Evolutionary conservation across 768 basidiomycete species (phyloP).

Genomic region (Rossbeevera mucosa): DNA sequence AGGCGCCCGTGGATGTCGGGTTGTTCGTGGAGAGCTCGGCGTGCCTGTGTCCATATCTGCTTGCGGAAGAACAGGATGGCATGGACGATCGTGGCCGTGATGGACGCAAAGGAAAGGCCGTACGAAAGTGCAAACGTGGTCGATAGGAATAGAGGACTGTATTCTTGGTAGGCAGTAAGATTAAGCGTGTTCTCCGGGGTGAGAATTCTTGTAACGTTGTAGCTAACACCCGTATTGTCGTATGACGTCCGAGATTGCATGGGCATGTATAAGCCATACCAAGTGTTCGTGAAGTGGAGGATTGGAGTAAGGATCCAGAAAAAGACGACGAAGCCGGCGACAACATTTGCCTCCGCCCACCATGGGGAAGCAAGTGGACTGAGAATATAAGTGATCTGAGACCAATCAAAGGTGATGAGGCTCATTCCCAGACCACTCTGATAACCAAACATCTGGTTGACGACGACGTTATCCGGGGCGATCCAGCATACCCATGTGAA

Average conservation of each 20-base stretch:
- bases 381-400: constrained; percentile 61
- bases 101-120: constrained; percentile 40
- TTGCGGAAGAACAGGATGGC: constrained; percentile 52
- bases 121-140: constrained; percentile 56
- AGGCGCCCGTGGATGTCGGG: constrained; percentile 59
- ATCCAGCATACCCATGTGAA: constrained; percentile 67
- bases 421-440: constrained; percentile 58
- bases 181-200: constrained; percentile 31
- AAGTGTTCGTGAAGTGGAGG: constrained; percentile 34
- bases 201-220: constrained; percentile 39
- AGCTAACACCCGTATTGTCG: constrained; percentile 39
- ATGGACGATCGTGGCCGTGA: constrained; percentile 39
- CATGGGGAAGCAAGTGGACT: constrained; percentile 33
- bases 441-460: constrained; percentile 78
- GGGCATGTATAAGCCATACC: constrained; percentile 36
- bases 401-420: constrained; percentile 78
- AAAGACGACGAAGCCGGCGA: constrained; percentile 34
- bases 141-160: constrained; percentile 39
- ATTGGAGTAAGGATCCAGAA: constrained; percentile 30
- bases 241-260: constrained; percentile 40
- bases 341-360: constrained; percentile 40
- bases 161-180: constrained; percentile 31
- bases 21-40: constrained; percentile 47
- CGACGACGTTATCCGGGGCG: constrained; percentile 57
- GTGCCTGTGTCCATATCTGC: constrained; percentile 51